These are phyloP conservation scores for Fagus sylvatica DNA, from an alignment of 306 rosid species.

Conservation along the genomic window DNA sequence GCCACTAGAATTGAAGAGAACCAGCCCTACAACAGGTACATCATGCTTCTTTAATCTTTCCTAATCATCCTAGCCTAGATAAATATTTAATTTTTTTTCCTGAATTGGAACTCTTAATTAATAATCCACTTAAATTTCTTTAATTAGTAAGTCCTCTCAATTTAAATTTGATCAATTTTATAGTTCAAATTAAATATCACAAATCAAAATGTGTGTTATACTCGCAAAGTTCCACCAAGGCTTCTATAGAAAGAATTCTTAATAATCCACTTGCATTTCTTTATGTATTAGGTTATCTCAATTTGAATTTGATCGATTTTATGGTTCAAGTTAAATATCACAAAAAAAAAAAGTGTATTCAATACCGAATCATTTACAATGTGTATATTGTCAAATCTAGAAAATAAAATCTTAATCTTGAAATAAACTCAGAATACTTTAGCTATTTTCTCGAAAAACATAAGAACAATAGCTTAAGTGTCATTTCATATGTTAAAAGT, in stretches of 20 bases:
- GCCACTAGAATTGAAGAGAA: constrained; percentile 94
- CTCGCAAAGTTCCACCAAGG: not conserved
- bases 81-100: not conserved
- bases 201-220: not conserved
- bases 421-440: no score
- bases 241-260: not conserved
- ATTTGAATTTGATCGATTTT: no score
- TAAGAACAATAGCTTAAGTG: not conserved
- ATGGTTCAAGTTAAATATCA: no score
- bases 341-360: no score
- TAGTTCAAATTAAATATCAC: no score
- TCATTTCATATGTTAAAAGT: not conserved
- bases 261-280: not conserved
- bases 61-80: not conserved
- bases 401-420: no score
- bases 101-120: not conserved
- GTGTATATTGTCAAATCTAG: no score
- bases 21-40: constrained; percentile 73
- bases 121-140: no score
- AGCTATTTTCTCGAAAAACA: not conserved
- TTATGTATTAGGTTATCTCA: not conserved
- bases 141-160: no score
- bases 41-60: not conserved
- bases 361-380: no score
- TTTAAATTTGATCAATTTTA: no score